Base-by-base conservation (phyloP, 768 basidiomycete genomes). In the Pulveroboletus frians region DNA sequence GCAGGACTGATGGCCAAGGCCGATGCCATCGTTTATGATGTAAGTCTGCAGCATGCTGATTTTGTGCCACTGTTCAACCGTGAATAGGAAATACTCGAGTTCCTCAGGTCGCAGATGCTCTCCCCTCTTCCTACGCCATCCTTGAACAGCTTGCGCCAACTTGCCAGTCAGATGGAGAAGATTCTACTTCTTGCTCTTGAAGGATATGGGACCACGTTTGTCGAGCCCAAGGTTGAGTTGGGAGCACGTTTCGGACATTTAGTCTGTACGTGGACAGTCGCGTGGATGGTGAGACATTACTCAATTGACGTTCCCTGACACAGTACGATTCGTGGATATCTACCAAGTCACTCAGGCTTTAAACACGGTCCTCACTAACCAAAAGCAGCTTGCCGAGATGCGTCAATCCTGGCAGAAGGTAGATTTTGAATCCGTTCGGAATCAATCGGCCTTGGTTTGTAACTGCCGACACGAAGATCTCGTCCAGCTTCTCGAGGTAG, bases 161-260 rank as follows among this genome's bases (percentile, higher is more conserved):
- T 93, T 46, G 90, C 92, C 11, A 80, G 88, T 61, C 91, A 92
- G 72, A 91, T 93, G 88, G 91, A 93, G 63, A 91, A 90, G 67
- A 86, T 92, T 41, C 73, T 92, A 17, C 73, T 92, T 38, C 75
- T 85, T 42, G 87, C 92, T 14, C 73, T 93, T 27, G 88, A 89
- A 49, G 78, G 77, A 51, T 93, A 92, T 52, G 88, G 87, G 15
- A 86, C 88, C 60, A 91, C 89, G 14, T 92, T 93, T 67, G 86
- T 92, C 35, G 89, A 91, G 65, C 90, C 91, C 40, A 92, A 92
- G 65, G 89, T 93, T 30, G 92, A 93, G 62, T 72, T 93, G 47
- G 89, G 90, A 17, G 90, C 91, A 34, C 85, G 92, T 29, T 92
- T 93, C 63, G 90, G 90, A 2, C 92, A 93, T 64, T 79, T 93